These are phyloP conservation scores for Diddensiella transvaalensis DNA, from an alignment of 805 yeast species.

Conservation along the genomic window DNA sequence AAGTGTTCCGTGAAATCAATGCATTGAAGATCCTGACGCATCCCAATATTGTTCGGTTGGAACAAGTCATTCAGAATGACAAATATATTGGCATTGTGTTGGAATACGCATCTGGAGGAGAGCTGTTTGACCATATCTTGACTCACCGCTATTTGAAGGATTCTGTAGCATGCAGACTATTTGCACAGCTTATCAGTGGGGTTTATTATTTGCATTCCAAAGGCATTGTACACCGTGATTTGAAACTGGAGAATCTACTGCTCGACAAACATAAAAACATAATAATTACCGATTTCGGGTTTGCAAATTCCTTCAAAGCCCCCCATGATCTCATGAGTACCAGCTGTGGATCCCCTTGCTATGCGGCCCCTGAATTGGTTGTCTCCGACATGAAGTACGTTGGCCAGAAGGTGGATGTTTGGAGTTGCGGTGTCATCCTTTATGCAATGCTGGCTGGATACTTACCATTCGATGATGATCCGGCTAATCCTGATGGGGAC, in stretches of 20 bases:
- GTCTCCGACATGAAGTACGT: constrained; percentile 82
- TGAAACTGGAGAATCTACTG: constrained; percentile 68
- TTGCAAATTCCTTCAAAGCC: constrained; percentile 73
- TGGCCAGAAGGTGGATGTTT: constrained; percentile 90
- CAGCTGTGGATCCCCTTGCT: constrained; percentile 96
- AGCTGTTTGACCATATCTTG: constrained; percentile 86
- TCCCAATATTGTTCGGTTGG: constrained; percentile 89
- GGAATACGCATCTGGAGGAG: constrained; percentile 97
- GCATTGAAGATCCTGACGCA: constrained; percentile 76
- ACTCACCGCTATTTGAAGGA: constrained; percentile 86
- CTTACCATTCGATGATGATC: constrained; percentile 96
- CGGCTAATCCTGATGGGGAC: constrained; percentile 92
- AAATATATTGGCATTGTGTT: constrained; percentile 94
- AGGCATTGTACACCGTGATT: constrained; percentile 75
- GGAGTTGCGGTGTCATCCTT: constrained; percentile 95
- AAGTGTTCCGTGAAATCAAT: constrained; percentile 89
- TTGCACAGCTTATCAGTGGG: constrained; percentile 91
- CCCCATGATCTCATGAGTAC: constrained; percentile 79
- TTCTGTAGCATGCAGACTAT: constrained; percentile 75
- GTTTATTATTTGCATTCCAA: constrained; percentile 84
- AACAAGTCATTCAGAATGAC: constrained; percentile 90
- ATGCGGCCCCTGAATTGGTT: constrained; percentile 97
- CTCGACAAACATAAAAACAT: constrained; percentile 84
- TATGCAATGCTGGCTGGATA: constrained; percentile 98
- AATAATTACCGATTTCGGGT: constrained; percentile 88